Evolutionary conservation across 179 eudicot species (phyloP).

Genomic region (Vitellaria paradoxa): DNA sequence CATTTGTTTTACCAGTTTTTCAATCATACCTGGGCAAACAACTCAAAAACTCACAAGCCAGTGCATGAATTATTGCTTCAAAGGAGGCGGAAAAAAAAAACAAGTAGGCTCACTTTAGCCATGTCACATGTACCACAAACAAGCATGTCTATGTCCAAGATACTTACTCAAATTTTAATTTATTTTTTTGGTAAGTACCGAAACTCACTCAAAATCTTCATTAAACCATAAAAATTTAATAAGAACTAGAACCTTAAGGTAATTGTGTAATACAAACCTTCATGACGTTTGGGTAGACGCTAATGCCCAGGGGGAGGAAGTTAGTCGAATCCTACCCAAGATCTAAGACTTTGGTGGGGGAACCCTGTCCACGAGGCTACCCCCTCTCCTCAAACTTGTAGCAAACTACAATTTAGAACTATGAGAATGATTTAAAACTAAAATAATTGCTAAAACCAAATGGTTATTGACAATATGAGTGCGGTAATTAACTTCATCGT

Average conservation of each 20-base stretch:
- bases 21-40: background rate
- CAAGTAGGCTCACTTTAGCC: background rate
- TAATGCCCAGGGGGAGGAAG: no score
- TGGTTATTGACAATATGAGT: background rate
- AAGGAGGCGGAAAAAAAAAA: background rate
- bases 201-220: background rate
- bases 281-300: no score
- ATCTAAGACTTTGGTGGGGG: no score
- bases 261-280: background rate
- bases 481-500: background rate
- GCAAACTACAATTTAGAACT: background rate
- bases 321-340: no score
- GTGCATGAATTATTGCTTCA: background rate
- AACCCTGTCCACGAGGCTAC: no score
- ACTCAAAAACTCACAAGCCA: constrained; percentile 7
- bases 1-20: background rate
- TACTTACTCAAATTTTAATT: no score
- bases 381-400: background rate
- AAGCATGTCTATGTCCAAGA: background rate
- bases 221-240: background rate
- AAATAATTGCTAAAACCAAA: background rate
- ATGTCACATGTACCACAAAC: background rate
- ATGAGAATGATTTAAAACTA: background rate
- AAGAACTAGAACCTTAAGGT: background rate
- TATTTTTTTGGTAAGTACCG: no score